phyloP scores from a whole-genome alignment of 495 filamentous ascomycete genomes.

The Aspergillus leporis region DNA sequence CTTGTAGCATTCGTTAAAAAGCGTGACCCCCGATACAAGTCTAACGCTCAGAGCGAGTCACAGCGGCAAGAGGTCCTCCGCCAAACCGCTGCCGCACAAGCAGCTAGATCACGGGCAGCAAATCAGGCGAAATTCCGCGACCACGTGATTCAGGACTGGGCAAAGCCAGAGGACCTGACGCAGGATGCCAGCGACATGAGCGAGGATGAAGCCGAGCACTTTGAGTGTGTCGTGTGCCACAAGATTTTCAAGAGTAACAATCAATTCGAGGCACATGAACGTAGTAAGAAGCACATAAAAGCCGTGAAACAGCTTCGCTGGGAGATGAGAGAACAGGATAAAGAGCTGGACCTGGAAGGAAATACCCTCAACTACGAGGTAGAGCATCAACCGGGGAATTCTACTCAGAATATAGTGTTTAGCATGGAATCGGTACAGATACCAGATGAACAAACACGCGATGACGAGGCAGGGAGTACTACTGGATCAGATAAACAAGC shows the following conservation, averaged over 20 bases:
- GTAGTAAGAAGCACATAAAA: conserved; percentile 92
- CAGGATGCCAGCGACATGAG: conserved; percentile 62
- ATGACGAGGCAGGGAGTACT: background rate
- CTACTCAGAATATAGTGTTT: background rate
- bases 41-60: conserved; percentile 68
- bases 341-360: conserved; percentile 34
- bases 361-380: background rate
- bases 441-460: background rate
- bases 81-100: conserved; percentile 79
- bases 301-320: conserved; percentile 74
- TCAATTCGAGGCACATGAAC: conserved; percentile 91
- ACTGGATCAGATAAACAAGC: background rate
- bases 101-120: conserved; percentile 78
- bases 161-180: conserved; percentile 52
- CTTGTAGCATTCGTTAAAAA: conserved; percentile 91
- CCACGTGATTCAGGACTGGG: conserved; percentile 77
- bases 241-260: conserved; percentile 94
- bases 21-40: conserved; percentile 80
- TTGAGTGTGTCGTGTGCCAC: conserved; percentile 88
- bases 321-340: conserved; percentile 81
- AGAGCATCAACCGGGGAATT: background rate
- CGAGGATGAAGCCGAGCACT: conserved; percentile 55
- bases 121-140: conserved; percentile 70
- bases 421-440: background rate
- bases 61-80: conserved; percentile 78